These are phyloP conservation scores for Piromyces sp. DNA, from an alignment of 192 early-diverging fungal species.

Conservation along the genomic window DNA sequence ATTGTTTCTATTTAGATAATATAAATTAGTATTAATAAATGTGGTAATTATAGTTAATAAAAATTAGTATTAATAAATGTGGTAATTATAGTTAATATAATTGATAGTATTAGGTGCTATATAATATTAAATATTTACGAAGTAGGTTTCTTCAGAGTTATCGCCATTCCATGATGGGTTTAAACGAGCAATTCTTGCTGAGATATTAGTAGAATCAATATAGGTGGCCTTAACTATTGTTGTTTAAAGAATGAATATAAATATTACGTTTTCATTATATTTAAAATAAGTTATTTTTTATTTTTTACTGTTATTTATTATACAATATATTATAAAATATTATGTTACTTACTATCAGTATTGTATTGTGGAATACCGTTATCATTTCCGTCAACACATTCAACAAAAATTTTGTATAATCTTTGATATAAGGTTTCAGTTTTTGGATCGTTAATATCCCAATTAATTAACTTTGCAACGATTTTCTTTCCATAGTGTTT, in stretches of 20 bases:
- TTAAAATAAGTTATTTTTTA: no score
- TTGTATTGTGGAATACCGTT: constrained; percentile 88
- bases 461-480: constrained; percentile 34
- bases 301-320: no score
- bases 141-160: not conserved
- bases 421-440: constrained; percentile 60
- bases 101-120: no score
- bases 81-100: no score
- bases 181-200: constrained; percentile 59
- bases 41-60: no score
- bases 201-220: constrained; percentile 61
- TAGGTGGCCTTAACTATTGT: constrained; percentile 49
- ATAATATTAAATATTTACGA: not conserved
- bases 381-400: constrained; percentile 66
- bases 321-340: no score
- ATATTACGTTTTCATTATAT: no score
- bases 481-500: constrained; percentile 86
- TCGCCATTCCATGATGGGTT: constrained; percentile 86
- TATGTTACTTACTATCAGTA: constrained; percentile 20
- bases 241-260: not conserved
- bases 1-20: not conserved
- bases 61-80: no score
- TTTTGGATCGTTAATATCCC: constrained; percentile 22
- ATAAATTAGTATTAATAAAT: no score
- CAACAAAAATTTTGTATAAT: constrained; percentile 54